Percentiles rank a stretch among this genome's conserved stretches.
Evolutionary conservation across 1,284 basidiomycete species (phyloP).

Genomic region (Leccinum pallidistipes): DNA sequence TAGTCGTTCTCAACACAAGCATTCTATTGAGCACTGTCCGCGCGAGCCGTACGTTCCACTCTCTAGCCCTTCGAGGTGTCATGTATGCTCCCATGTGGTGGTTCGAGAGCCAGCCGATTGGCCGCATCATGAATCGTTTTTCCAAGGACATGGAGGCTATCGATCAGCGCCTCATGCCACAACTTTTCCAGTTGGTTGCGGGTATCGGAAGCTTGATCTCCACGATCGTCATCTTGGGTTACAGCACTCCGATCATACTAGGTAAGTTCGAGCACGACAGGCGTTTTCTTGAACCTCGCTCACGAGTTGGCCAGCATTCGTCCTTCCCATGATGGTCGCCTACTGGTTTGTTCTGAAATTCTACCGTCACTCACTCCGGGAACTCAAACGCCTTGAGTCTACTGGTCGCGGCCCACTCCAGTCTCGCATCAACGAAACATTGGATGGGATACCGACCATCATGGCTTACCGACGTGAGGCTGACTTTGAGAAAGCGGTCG

Average conservation of each 20-base stretch:
- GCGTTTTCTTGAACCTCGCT: neutral
- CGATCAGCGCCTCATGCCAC: conserved; percentile 27
- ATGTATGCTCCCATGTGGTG: conserved; percentile 44
- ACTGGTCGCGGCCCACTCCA: conserved; percentile 31
- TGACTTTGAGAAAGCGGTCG: conserved; percentile 28
- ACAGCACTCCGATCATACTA: conserved; percentile 32
- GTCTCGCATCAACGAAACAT: conserved; percentile 31
- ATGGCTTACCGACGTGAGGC: conserved; percentile 30
- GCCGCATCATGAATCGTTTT: conserved; percentile 48
- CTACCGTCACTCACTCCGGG: conserved; percentile 33
- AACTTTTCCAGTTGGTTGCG: conserved; percentile 35
- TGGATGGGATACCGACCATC: conserved; percentile 34
- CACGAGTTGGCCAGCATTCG: conserved; percentile 16
- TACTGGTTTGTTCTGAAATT: conserved; percentile 33
- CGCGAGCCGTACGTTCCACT: conserved; percentile 44
- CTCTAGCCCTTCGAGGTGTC: conserved; percentile 39
- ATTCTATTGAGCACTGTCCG: conserved; percentile 42
- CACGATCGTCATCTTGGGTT: conserved; percentile 24
- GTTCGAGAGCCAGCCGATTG: conserved; percentile 47
- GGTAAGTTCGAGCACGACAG: conserved; percentile 19
- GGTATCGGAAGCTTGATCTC: conserved; percentile 26
- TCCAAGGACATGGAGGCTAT: conserved; percentile 46
- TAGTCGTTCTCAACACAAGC: conserved; percentile 27
- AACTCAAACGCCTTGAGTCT: conserved; percentile 35
- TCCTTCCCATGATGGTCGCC: conserved; percentile 22